phyloP scores from a whole-genome alignment of 176 grass and related monocot genomes.

The Oryza officinalis region DNA sequence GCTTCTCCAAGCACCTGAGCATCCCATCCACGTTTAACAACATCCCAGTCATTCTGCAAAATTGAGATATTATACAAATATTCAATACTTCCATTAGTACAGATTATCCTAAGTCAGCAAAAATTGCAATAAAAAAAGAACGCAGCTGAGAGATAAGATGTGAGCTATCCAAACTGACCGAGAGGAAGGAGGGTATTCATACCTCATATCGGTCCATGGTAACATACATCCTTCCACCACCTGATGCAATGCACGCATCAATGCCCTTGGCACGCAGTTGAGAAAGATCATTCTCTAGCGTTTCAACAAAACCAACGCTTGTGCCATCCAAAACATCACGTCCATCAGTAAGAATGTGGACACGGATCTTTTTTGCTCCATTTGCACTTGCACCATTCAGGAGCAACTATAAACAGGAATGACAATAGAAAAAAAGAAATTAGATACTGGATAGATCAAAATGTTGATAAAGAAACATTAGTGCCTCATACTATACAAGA shows the following conservation, averaged over 20 bases:
- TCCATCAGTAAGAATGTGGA: constrained; percentile 95
- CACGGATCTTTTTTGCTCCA: constrained; percentile 90
- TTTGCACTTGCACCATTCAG: constrained; percentile 82
- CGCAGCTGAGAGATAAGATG: background rate
- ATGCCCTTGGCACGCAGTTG: constrained; percentile 71
- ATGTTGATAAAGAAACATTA: background rate
- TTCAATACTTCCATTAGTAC: background rate
- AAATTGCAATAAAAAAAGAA: background rate
- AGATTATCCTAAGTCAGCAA: background rate
- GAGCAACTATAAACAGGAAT: constrained; percentile 64
- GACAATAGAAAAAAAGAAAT: constrained; percentile 2
- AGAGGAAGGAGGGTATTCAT: background rate
- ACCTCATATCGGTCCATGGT: constrained; percentile 99
- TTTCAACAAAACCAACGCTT: constrained; percentile 92
- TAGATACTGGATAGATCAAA: background rate
- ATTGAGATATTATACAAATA: constrained; percentile 1
- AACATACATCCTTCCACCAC: constrained; percentile 98
- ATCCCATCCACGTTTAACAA: constrained; percentile 98
- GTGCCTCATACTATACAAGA: background rate
- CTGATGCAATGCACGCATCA: constrained; percentile 87
- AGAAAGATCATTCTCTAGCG: constrained; percentile 78
- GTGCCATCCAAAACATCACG: constrained; percentile 98
- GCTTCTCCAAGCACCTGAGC: constrained; percentile 98
- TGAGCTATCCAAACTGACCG: background rate
- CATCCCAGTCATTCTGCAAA: constrained; percentile 90